Percentiles rank a stretch among this genome's conserved stretches.
Evolutionary conservation across 176 grass and related monocot species (phyloP).

Genomic region (Oryza glaberrima): DNA sequence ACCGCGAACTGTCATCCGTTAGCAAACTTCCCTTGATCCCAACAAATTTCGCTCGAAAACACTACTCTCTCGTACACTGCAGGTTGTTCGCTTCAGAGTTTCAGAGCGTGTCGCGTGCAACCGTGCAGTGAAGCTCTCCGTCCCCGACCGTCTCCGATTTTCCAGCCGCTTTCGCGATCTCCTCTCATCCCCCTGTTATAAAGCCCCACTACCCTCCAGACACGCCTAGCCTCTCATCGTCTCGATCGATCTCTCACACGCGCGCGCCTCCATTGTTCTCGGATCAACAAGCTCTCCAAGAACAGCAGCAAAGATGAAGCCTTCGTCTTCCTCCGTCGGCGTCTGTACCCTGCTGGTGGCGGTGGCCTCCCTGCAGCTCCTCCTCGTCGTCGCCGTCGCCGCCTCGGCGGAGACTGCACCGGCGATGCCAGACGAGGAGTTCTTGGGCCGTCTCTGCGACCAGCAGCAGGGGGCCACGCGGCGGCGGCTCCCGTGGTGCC

Average conservation of each 20-base stretch:
- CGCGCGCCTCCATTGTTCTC: too few species aligned
- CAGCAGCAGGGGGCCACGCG: not conserved
- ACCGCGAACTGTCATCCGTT: too few species aligned
- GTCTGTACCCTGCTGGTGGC: constrained; percentile 1
- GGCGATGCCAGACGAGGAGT: constrained; percentile 16
- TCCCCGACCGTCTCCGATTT: not conserved
- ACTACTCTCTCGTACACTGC: too few species aligned
- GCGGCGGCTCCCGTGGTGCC: constrained; percentile 40
- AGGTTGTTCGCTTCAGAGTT: too few species aligned
- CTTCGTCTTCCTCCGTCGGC: not conserved
- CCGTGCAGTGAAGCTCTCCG: not conserved
- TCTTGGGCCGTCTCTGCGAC: constrained; percentile 41
- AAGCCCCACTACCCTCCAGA: not conserved
- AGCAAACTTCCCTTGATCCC: too few species aligned
- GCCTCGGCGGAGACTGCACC: not conserved
- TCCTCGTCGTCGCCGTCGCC: not conserved
- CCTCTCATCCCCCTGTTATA: not conserved
- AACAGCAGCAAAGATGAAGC: constrained; percentile 29
- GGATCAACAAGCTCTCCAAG: too few species aligned
- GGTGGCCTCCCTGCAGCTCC: not conserved
- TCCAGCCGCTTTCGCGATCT: too few species aligned
- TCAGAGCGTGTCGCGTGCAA: too few species aligned
- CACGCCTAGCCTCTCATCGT: too few species aligned
- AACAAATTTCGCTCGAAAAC: too few species aligned
- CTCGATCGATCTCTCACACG: too few species aligned